Conservation (phyloP, 306 rosid species). For the Malus sieversii region DNA sequence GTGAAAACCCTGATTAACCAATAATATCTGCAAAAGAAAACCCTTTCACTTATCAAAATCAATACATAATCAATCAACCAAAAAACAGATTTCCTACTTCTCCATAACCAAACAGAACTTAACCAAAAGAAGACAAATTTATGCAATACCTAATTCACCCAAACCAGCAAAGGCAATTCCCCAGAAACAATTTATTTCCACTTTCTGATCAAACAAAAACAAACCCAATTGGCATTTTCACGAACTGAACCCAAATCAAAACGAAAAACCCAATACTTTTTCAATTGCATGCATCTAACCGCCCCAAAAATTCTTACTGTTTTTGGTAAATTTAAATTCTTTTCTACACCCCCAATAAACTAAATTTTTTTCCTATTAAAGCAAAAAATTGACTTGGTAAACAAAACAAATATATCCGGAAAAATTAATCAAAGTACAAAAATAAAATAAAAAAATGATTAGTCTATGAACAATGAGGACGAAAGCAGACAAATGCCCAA, state of each 20-base stretch:
- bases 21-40: conserved; percentile 36
- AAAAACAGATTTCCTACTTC: conserved; percentile 6
- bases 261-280: conserved; percentile 22
- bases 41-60: conserved; percentile 9
- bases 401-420: conserved; percentile 20
- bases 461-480: conserved; percentile 19
- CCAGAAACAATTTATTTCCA: conserved; percentile 20
- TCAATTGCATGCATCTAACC: conserved; percentile 17
- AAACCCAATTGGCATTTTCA: conserved; percentile 3
- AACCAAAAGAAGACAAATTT: conserved; percentile 21
- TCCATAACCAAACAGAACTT: conserved; percentile 12
- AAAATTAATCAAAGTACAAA: conserved; percentile 3
- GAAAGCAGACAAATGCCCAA: conserved; percentile 11
- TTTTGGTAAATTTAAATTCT: conserved; percentile 18
- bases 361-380: neutral
- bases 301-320: conserved; percentile 16
- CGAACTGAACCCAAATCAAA: conserved; percentile 14
- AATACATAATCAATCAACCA: conserved; percentile 15
- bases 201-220: conserved; percentile 23
- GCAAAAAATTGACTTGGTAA: conserved; percentile 49
- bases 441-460: conserved; percentile 5
- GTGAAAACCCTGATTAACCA: conserved; percentile 32
- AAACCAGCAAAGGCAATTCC: conserved; percentile 21
- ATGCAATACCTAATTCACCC: conserved; percentile 27
- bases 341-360: conserved; percentile 24